A percentile compares a stretch with the other conserved stretches of the same genome.
Evolutionary conservation across 345 rosid genomes (phyloP).

Genomic region (Erysimum cheiranthoides): DNA sequence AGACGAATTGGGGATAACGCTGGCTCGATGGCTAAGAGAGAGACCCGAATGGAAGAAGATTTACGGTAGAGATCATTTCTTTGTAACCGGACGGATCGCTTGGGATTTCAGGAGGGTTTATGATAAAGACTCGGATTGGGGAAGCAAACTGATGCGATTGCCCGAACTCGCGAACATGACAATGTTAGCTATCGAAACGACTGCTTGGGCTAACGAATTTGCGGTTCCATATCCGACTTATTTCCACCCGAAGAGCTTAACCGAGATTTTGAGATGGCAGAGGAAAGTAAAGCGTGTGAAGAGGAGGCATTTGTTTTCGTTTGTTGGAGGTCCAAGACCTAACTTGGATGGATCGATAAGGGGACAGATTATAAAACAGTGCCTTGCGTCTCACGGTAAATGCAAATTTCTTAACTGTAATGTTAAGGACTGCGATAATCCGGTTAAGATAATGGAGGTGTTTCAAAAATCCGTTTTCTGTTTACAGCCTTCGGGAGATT

Average conservation of each 20-base stretch:
- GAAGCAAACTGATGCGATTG: constrained; percentile 51
- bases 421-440: constrained; percentile 44
- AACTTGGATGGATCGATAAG: constrained; percentile 45
- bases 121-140: constrained; percentile 47
- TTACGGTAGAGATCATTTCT: constrained; percentile 57
- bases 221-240: constrained; percentile 58
- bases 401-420: constrained; percentile 54
- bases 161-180: constrained; percentile 49
- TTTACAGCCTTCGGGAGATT: constrained; percentile 68
- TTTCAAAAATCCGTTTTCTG: constrained; percentile 56
- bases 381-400: constrained; percentile 41
- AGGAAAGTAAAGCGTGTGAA: constrained; percentile 38
- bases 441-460: constrained; percentile 52
- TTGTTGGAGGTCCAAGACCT: constrained; percentile 54
- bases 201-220: constrained; percentile 43
- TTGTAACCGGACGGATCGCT: constrained; percentile 52
- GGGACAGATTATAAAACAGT: constrained; percentile 52
- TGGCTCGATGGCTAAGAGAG: constrained; percentile 47
- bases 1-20: constrained; percentile 43
- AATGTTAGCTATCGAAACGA: constrained; percentile 53
- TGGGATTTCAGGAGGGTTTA: constrained; percentile 48
- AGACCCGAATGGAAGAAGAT: constrained; percentile 53
- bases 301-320: constrained; percentile 47
- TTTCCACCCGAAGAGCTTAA: constrained; percentile 51
- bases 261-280: constrained; percentile 51